Evolutionary conservation across 257 asterid genomes (phyloP), one percentile per base, ranked within the genome.

Genomic region (Cinchona pubescens): DNA sequence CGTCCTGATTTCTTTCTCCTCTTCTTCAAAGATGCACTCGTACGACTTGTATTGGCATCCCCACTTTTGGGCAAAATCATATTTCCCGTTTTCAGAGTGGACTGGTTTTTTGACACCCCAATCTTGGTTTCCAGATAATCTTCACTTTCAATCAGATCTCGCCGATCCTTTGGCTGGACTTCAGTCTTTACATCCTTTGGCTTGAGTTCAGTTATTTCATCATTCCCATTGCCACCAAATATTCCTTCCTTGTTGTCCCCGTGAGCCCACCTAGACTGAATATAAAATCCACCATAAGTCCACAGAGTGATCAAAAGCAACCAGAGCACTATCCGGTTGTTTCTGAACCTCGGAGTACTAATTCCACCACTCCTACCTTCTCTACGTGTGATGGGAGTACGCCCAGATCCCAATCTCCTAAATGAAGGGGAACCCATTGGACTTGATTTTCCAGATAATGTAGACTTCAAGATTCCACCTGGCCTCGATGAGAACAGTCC

Each of bases 181-280:
- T 80, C 84, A 45, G 88, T 61, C 71, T 81, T 83, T 73, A 71
- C 87, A 30, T 72, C 82, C 53, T 78, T 79, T 72, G 29, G 77
- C 16, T 27, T 75, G 55, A 84, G 66, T 42, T 80, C 84, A 49
- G 86, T 62, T 58, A 81, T 82, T 75, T 71, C 86, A 42, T 74
- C 86, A 59, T 77, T 61, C 11, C 85, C 97, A 82, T 81, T 86
- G 75, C 98, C 97, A 38, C 97, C 97, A 71, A 95, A 95, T n/a
- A 92, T 89, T 56, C 85, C 93, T 75, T 95, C 98, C 86, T 92
- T 92, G 76, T 95, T 95, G 79, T 95, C 96, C 34, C 98, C 99
- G 60, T 95, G 99, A 19, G 99, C 99, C 99, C 99, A 95, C 56
- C 86, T 88, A 35, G 99, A 95, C 86, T 95, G 98, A 74, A 92